Conservation (phyloP, 148 eudicot genomes). For the Nyssa sinensis region DNA sequence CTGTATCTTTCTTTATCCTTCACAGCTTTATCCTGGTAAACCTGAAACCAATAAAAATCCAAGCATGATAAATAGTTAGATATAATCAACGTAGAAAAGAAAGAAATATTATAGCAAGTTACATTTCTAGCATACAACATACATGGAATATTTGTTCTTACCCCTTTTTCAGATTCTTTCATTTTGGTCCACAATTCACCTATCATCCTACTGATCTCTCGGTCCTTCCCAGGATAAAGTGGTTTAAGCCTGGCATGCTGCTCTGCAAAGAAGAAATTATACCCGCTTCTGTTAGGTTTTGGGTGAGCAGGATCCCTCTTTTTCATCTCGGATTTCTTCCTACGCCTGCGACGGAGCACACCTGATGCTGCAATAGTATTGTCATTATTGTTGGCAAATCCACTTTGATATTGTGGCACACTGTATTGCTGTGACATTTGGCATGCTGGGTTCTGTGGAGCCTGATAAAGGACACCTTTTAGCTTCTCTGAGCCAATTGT, state of each 20-base stretch:
- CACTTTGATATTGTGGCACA: slow-evolving; percentile 17
- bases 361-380: slow-evolving; percentile 28
- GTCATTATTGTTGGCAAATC: slow-evolving; percentile 9
- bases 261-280: slow-evolving; percentile 92
- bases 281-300: slow-evolving; percentile 92
- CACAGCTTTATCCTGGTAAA: slow-evolving; percentile 77
- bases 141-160: slow-evolving; percentile 27
- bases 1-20: slow-evolving; percentile 87
- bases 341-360: slow-evolving; percentile 40
- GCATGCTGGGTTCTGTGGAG: slow-evolving; percentile 27
- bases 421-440: too few species aligned
- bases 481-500: slow-evolving; percentile 64
- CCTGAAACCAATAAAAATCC: slow-evolving; percentile 31
- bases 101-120: background rate
- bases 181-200: slow-evolving; percentile 86
- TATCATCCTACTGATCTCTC: slow-evolving; percentile 89
- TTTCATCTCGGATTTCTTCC: slow-evolving; percentile 78
- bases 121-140: background rate
- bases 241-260: slow-evolving; percentile 83
- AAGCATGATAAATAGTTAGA: slow-evolving; percentile 1
- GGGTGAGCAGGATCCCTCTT: slow-evolving; percentile 92
- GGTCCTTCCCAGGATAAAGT: slow-evolving; percentile 68
- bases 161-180: slow-evolving; percentile 59
- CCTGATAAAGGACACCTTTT: slow-evolving; percentile 78
- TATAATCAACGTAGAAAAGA: background rate